Evolutionary conservation across 2,329 filamentous ascomycete species (phyloP).

Genomic region (Colletotrichum godetiae): DNA sequence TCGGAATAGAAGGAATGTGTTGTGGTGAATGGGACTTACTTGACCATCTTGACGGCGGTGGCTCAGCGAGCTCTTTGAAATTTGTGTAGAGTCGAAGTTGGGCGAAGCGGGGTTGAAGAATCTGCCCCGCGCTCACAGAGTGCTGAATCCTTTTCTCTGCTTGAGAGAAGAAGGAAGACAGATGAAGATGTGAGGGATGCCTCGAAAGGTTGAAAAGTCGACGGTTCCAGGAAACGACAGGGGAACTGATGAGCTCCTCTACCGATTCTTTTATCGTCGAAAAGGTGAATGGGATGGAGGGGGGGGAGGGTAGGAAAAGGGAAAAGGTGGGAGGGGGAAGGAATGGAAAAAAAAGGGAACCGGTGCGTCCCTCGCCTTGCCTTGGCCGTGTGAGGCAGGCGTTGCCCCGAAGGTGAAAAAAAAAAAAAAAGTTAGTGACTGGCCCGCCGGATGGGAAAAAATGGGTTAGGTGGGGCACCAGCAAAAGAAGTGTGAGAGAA

Average conservation of each 20-base stretch:
- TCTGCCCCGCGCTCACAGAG: slow-evolving; percentile 39
- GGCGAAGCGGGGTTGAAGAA: slow-evolving; percentile 57
- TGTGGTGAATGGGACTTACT: slow-evolving; percentile 74
- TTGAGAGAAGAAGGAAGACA: slow-evolving; percentile 32
- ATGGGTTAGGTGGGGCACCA: slow-evolving; percentile 38
- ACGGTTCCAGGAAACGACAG: slow-evolving; percentile 52
- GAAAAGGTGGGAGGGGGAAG: slow-evolving; percentile 17
- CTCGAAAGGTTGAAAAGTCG: slow-evolving; percentile 43
- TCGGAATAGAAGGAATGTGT: not conserved
- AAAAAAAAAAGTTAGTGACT: slow-evolving; percentile 34
- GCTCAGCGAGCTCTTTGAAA: slow-evolving; percentile 55
- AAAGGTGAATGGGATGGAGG: slow-evolving; percentile 33
- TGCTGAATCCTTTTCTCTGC: slow-evolving; percentile 35
- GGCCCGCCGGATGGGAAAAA: slow-evolving; percentile 30
- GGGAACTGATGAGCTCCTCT: slow-evolving; percentile 47
- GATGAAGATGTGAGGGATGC: slow-evolving; percentile 27
- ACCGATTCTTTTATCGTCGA: slow-evolving; percentile 53
- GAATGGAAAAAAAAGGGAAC: slow-evolving; percentile 36
- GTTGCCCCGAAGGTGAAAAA: slow-evolving; percentile 29
- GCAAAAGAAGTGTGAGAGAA: slow-evolving; percentile 25
- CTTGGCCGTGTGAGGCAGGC: slow-evolving; percentile 24
- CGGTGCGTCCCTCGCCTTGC: slow-evolving; percentile 21
- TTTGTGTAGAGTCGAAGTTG: slow-evolving; percentile 43
- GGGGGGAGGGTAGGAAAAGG: slow-evolving; percentile 13
- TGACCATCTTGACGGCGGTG: slow-evolving; percentile 98